Evolutionary conservation across 768 basidiomycete genomes (phyloP), one percentile per base, ranked within the genome.

Genomic region (Rhodotorula toruloides): DNA sequence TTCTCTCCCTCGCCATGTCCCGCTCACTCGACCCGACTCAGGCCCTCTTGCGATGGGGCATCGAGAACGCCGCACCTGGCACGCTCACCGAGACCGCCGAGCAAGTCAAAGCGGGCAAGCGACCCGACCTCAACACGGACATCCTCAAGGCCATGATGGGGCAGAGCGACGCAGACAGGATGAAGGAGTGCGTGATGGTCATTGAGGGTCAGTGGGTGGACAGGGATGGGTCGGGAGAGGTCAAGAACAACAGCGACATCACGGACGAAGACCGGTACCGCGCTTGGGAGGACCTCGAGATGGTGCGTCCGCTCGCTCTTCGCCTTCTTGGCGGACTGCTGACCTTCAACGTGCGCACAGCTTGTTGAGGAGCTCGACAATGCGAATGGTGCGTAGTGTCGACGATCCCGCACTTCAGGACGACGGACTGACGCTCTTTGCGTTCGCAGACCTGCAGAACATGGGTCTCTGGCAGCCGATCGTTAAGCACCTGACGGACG

Each of bases 331-430:
- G 32, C 21, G 1, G 1, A 29, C 12, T 7, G 21, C 39, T 52
- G 5, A 40, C 25, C 37, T 25, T 0, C 46, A 4, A 42, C 44
- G 42, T 22, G n/a, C 25, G 49, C 12, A 31, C 21, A 92, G 91
- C 80, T 93, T 36, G 81, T 93, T 61, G 90, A 94, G 76, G 84
- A 84, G 46, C 90, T 94, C 58, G 91, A 94, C 73, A 94, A 94
- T 76, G 91, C 91, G 0, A 93, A 91, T 75, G 84, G 91, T 86
- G 58, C 59, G 80, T 16, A 6, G 7, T 7, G 3, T 1, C 37
- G 2, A 22, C 0, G 27, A 27, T 32, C 17, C 14, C 4, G n/a
- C 17, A 6, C n/a, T 19, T 0, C 10, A n/a, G 27, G 10, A 29
- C 27, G 10, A 10, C 2, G 6, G 1, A 19, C 47, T 37, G 25